Evolutionary conservation across 257 asterid species (phyloP).

Genomic region (Fraxinus americana): DNA sequence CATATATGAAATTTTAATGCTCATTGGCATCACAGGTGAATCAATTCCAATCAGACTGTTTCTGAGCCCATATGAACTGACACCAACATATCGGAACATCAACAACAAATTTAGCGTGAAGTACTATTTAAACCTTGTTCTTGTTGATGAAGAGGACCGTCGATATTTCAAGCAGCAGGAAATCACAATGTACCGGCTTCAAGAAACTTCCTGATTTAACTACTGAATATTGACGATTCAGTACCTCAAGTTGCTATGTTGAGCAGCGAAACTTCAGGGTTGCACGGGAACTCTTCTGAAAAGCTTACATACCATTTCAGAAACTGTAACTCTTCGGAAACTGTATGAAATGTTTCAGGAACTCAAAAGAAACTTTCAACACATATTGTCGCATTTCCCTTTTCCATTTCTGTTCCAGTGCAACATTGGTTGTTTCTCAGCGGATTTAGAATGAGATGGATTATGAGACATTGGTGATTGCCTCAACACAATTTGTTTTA

Average conservation of each 20-base stretch:
- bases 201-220: conserved; percentile 51
- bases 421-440: background rate
- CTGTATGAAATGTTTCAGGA: background rate
- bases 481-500: conserved; percentile 10
- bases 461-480: conserved; percentile 1
- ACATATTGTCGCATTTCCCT: background rate
- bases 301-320: background rate
- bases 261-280: background rate
- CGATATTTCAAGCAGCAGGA: conserved; percentile 98
- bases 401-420: background rate
- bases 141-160: conserved; percentile 96
- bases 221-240: conserved; percentile 8
- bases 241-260: conserved; percentile 13
- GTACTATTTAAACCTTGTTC: conserved; percentile 93
- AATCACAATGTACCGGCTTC: conserved; percentile 80
- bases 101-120: conserved; percentile 97
- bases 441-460: conserved; percentile 13
- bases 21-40: conserved; percentile 66
- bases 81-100: conserved; percentile 85
- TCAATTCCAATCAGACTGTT: conserved; percentile 92
- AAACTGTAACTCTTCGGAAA: background rate
- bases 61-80: conserved; percentile 94
- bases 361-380: background rate
- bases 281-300: background rate
- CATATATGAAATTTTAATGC: conserved; percentile 5